phyloP scores from a whole-genome alignment of 306 rosid species.

The Mimosa pudica region DNA sequence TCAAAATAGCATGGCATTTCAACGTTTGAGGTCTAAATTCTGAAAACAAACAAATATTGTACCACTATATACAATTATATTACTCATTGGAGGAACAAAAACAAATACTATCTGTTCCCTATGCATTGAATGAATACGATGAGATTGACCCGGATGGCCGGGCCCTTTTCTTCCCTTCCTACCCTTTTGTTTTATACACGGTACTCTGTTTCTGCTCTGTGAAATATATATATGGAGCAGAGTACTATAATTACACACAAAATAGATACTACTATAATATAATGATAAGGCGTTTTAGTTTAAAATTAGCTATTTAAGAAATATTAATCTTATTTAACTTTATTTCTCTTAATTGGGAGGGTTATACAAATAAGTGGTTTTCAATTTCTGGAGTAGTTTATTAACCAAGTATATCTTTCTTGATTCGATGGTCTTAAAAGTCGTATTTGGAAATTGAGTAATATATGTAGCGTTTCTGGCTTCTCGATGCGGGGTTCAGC shows the following conservation, averaged over 20 bases:
- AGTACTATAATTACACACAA: not conserved
- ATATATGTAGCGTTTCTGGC: not conserved
- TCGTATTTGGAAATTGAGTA: not conserved
- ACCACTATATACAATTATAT: not conserved
- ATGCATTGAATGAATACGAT: not conserved
- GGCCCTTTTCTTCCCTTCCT: not conserved
- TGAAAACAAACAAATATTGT: constrained; percentile 32
- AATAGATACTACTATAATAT: not conserved
- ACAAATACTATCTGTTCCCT: not conserved
- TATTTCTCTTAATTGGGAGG: not conserved
- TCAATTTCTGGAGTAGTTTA: not conserved
- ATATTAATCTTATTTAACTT: not conserved
- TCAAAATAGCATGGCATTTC: constrained; percentile 25
- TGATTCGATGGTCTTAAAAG: constrained; percentile 8
- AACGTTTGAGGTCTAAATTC: constrained; percentile 52
- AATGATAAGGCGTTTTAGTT: not conserved
- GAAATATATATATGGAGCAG: not conserved
- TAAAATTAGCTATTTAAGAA: not conserved
- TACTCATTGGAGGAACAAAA: not conserved
- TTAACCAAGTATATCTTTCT: not conserved
- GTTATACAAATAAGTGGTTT: not conserved
- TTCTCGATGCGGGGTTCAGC: not conserved
- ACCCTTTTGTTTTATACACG: not conserved
- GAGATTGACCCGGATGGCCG: not conserved
- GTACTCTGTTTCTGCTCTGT: not conserved